These are phyloP conservation scores for Alternaria metachromatica DNA, from an alignment of 2,329 filamentous ascomycete genomes.

Conservation along the genomic window DNA sequence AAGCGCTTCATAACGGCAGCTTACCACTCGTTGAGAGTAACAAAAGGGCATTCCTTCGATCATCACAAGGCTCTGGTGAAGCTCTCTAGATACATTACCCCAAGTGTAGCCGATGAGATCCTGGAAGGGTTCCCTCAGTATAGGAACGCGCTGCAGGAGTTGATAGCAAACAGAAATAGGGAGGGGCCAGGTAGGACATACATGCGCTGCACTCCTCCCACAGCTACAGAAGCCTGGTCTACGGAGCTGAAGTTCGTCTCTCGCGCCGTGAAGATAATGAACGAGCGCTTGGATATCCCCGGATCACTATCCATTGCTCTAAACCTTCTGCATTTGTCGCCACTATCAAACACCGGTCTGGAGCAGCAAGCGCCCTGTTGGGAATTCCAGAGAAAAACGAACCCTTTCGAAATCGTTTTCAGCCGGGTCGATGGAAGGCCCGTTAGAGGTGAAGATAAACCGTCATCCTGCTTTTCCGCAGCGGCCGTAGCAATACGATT, in stretches of 20 bases:
- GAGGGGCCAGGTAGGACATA: not conserved
- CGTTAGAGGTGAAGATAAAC: not conserved
- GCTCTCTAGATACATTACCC: not conserved
- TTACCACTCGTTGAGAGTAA: not conserved
- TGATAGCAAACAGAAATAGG: not conserved
- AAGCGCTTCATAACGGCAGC: not conserved
- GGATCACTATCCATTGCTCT: not conserved
- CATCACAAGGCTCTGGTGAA: not conserved
- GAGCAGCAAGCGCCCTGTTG: not conserved
- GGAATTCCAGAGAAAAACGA: not conserved
- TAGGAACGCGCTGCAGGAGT: not conserved
- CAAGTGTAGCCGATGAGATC: not conserved
- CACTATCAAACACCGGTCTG: not conserved
- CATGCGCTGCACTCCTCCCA: not conserved
- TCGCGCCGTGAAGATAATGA: not conserved
- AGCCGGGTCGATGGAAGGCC: not conserved
- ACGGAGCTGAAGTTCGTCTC: not conserved
- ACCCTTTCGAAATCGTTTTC: not conserved
- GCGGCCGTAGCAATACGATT: not conserved
- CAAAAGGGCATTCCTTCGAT: not conserved
- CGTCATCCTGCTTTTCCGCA: not conserved
- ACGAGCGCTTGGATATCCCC: not conserved
- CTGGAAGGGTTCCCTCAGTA: not conserved
- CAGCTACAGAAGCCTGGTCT: not conserved
- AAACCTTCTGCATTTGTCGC: not conserved